These are phyloP conservation scores for Starmerella floris DNA, from an alignment of 805 yeast genomes.

Conservation along the genomic window DNA sequence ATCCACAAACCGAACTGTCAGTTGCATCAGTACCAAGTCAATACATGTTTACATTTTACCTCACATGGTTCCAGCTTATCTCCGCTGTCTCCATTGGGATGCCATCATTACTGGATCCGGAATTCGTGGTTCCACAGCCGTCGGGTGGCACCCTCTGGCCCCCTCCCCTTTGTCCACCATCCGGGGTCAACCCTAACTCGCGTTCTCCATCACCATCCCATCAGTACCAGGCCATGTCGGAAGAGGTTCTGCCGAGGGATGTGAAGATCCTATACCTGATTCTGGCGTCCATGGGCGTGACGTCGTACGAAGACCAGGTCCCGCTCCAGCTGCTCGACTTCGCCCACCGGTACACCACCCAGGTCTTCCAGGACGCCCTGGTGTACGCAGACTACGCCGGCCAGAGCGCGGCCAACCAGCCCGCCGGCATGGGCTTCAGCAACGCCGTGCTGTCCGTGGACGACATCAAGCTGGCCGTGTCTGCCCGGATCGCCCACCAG, in stretches of 20 bases:
- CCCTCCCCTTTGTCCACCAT: too few relatives aligned
- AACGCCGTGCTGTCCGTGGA: constrained; percentile 57
- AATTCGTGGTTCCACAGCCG: too few relatives aligned
- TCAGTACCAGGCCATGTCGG: too few relatives aligned
- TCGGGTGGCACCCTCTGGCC: too few relatives aligned
- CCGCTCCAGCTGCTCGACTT: constrained; percentile 94
- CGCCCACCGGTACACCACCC: constrained; percentile 75
- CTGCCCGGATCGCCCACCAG: constrained; percentile 88
- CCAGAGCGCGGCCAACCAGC: constrained; percentile 22
- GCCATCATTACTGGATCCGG: too few relatives aligned
- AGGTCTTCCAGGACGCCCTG: constrained; percentile 79
- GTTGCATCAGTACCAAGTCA: too few relatives aligned
- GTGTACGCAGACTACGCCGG: constrained; percentile 67
- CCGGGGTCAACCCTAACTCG: too few relatives aligned
- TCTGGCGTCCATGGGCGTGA: constrained; percentile 85
- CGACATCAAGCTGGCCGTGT: constrained; percentile 82
- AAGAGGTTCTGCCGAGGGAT: constrained; percentile 54
- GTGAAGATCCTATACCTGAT: constrained; percentile 80
- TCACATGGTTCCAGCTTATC: too few relatives aligned
- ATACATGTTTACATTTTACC: too few relatives aligned
- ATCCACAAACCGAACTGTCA: too few relatives aligned
- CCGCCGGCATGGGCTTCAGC: constrained; percentile 28
- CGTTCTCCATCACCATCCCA: too few relatives aligned
- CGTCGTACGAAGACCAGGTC: constrained; percentile 86
- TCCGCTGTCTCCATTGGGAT: too few relatives aligned